Evolutionary conservation across 768 basidiomycete genomes (phyloP), one percentile per base, ranked within the genome.

Genomic region (Trametes punicea): DNA sequence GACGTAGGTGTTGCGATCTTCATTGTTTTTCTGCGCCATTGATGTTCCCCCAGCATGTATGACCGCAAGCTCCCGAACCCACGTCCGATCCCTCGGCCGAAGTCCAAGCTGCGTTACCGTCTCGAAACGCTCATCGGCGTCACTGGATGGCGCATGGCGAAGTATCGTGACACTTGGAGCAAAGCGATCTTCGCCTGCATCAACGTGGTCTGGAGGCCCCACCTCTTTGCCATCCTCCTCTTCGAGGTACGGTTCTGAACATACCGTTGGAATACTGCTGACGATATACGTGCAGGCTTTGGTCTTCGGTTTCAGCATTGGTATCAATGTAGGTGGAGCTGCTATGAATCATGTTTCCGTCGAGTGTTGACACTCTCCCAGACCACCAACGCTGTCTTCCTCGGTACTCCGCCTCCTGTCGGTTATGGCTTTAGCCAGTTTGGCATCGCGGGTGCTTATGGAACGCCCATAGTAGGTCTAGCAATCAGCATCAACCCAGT

Each of bases 341-440:
- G 6, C 8, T 16, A 8, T n/a, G 2, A 38, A 4, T 6, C 15
- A n/a, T 2, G 2, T 38, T 38, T 38, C 36, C 5, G 2, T 16
- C 2, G 16, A 18, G 25, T 51, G 31, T 39, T 44, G 21, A 49
- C 26, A 38, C 6, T 4, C 13, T n/a, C 40, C 33, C 50, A 85
- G 80, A 81, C 83, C 16, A 89, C 85, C 2, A 84, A 81, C 56
- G 82, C 80, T 0, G 82, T 86, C 1, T 87, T 87, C 71, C 69
- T 87, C 1, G 83, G 82, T 5, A 71, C 71, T 3, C 81, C 82
- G 0, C 72, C 73, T 1, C 82, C 83, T 0, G 60, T 76, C 9
- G 86, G 80, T 1, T 85, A 74, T 58, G 82, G 77, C 0, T 79
- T 81, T 62, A 73, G 69, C 27, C 73, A 72, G 52, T 77, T 74